Base-by-base conservation (phyloP, 1,284 basidiomycete species). In the Butyriboletus appendiculatus region DNA sequence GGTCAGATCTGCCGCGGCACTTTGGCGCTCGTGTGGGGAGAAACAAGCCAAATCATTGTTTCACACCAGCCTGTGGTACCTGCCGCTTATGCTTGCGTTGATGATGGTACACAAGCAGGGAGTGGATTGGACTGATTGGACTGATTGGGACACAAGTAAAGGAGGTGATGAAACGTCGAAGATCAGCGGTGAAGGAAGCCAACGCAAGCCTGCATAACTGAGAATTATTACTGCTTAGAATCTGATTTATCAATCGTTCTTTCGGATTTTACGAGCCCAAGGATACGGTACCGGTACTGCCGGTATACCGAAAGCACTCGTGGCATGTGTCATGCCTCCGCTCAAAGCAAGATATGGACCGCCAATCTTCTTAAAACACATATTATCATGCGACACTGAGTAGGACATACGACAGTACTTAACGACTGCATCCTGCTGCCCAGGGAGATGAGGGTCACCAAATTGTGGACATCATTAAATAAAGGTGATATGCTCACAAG, bases 51-150 rank as follows among this genome's bases (percentile, higher is more conserved):
- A 89, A 60, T 77, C 76, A 44, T 72, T 94, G 26, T 98, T 92
- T 68, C 89, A 91, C 68, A 84, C 92, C 57, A 90, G 88, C 70
- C 70, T 99, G 59, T 95, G 95, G 85, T 96, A 96, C 73, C 71
- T 99, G 52, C 96, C 97, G 0, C 90, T 90, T 10, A 79, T 98
- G 12, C 79, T 99, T 60, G 92, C 88, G 0, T 76, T 99, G 56
- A 96, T 96, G 86, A 96, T 99, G 92, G 78, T 90, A 55, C 93
- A 95, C 72, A 96, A 96, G 75, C 86, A 88, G 64, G 87, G 90
- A 1, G 78, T 86, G 60, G 83, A 86, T 56, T 95, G 90, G 92
- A 63, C 75, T 16, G 83, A 86, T 56, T 95, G 90, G 92, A 63
- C 75, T 16, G 73, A 78, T 39, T 88, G 83, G 37, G 50, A 76